Evolutionary conservation across 2,329 filamentous ascomycete species (phyloP), one percentile per base, ranked within the genome.

Genomic region (Cercospora sp.): DNA sequence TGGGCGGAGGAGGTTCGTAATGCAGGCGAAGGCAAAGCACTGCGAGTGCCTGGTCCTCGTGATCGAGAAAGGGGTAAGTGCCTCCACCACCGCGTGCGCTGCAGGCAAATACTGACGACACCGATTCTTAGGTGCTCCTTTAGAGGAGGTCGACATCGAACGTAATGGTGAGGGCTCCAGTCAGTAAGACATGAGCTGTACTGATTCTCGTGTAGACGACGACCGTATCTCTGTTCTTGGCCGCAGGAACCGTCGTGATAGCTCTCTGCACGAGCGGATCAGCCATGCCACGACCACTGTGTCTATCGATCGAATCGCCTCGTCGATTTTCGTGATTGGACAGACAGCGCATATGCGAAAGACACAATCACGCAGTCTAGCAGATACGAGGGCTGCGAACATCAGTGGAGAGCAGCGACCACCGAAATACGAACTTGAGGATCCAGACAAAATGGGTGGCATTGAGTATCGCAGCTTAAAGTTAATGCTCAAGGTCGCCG

Each of bases 391-490:
- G 48, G 20, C 26, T 16, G 26, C 48, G 48, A 53, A 20, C 18
- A 53, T 26, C 48, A 53, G 12, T 53, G 36, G 36, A 53, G 26
- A 53, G 18, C 48, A 53, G 18, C 48, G 18, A 53, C 48, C 48
- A 53, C 48, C 48, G 20, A 28, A 28, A 18, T 36, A 42, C 30
- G 36, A 23, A 13, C 33, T 42, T 5, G 18, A 28, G 3, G 85
- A 89, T 71, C 82, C 86, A 36, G 84, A 87, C 61, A 80, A 84
- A 30, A 80, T 90, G 0, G 88, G 88, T 23, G 87, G 88, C 0
- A 85, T 84, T 64, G 88, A 91, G 75, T 90, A 90, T 74, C 83
- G 86, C 53, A 88, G 88, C 16, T 81, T 90, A 30, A 83, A 83
- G 60, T 77, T 62, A 20, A 42, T 62, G 31, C 60, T 62, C 33